phyloP scores from a whole-genome alignment of 768 basidiomycete genomes.

The Suillus alpinus region DNA sequence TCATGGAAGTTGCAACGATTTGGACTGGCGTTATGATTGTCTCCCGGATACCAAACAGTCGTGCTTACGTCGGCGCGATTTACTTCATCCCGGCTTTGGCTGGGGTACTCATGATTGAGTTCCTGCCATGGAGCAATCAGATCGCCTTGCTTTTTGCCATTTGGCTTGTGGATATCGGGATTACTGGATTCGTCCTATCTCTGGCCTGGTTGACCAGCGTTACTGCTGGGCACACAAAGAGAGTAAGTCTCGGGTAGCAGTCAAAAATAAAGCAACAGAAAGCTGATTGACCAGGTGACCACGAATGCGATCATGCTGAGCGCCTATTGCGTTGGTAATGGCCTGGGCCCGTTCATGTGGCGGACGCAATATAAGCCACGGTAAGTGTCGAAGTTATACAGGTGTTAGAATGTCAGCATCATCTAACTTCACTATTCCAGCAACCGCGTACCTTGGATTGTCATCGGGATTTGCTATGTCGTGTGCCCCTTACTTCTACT shows the following conservation, averaged over 20 bases:
- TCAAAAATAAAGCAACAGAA: background rate
- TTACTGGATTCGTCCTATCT: slow-evolving; percentile 58
- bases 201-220: slow-evolving; percentile 64
- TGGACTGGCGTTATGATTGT: slow-evolving; percentile 61
- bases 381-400: slow-evolving; percentile 28
- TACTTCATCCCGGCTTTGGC: slow-evolving; percentile 67
- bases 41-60: slow-evolving; percentile 51
- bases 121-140: slow-evolving; percentile 63
- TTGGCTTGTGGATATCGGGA: slow-evolving; percentile 40
- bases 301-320: slow-evolving; percentile 71
- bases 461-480: slow-evolving; percentile 66
- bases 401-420: background rate
- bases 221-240: slow-evolving; percentile 72
- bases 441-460: slow-evolving; percentile 73
- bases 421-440: slow-evolving; percentile 28
- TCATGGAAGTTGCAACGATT: slow-evolving; percentile 67
- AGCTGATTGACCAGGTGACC: slow-evolving; percentile 15
- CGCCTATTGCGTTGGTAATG: slow-evolving; percentile 66
- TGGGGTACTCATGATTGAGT: slow-evolving; percentile 59
- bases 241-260: slow-evolving; percentile 39
- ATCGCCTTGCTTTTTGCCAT: slow-evolving; percentile 58
- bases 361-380: slow-evolving; percentile 62
- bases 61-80: slow-evolving; percentile 60
- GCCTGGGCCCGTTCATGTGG: slow-evolving; percentile 80
- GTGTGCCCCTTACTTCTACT: slow-evolving; percentile 49